Evolutionary conservation across 768 basidiomycete species (phyloP), one percentile per base, ranked within the genome.

Genomic region (Lentinula sp.): DNA sequence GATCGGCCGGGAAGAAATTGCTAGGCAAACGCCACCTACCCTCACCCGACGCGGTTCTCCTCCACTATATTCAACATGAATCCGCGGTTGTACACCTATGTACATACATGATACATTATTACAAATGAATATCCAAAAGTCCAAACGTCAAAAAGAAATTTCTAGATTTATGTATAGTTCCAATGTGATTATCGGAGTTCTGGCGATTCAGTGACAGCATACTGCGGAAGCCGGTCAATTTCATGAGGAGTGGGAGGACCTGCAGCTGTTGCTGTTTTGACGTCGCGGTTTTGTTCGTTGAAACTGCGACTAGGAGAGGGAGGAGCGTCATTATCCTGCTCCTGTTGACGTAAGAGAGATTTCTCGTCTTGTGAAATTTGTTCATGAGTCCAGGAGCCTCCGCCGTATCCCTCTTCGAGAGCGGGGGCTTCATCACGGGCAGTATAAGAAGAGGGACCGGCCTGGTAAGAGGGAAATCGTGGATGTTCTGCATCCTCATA

Each of bases 331-430:
- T 13, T 6, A 39, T n/a, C 48, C 42, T 33, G 46, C n/a, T 59
- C 57, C 20, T 20, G 32, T 56, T 56, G 37, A 6, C 23, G 56
- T n/a, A 59, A 39, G 15, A 36, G 4, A 1, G 48, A 6, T 39
- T 59, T 59, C 57, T 59, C 57, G 18, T 59, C 57, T 33, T 23
- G 16, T 15, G 43, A 33, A 18, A 59, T 59, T 20, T 59, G 33
- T n/a, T 59, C 18, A 39, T 59, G 57, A 46, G 57, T 48, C 57
- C 57, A 59, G 23, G 48, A 59, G 7, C 57, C 57, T 35, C 57
- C 57, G n/a, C 57, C 57, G 16, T 59, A 59, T 6, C 57, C 57
- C 15, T 59, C 57, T 49, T 59, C 57, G n/a, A 9, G 18, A 28
- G 4, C 28, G n/a, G 46, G 28, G 12, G 48, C 46, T 18, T 16